Conservation (phyloP, 2,329 filamentous ascomycete genomes). For the Tricladium varicosporioides region DNA sequence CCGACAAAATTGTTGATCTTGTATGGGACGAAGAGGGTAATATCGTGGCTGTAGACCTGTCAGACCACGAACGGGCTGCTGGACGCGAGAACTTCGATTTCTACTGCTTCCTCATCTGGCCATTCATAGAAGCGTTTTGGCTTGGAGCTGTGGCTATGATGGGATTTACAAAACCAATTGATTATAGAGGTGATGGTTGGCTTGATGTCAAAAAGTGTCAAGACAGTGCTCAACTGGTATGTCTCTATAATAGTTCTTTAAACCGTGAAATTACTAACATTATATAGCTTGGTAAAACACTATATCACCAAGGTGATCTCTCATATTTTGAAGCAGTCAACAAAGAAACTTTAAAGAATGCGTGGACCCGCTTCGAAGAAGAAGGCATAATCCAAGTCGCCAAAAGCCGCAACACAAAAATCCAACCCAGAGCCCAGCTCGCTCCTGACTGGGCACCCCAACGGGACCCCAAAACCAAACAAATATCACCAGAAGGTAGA, state of each 20-base stretch:
- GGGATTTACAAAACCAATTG: slow-evolving; percentile 73
- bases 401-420: slow-evolving; percentile 62
- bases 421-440: slow-evolving; percentile 62
- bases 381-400: slow-evolving; percentile 82
- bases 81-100: slow-evolving; percentile 97
- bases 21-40: slow-evolving; percentile 53
- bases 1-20: slow-evolving; percentile 73
- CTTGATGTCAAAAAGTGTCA: slow-evolving; percentile 76
- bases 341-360: slow-evolving; percentile 95
- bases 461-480: slow-evolving; percentile 59
- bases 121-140: slow-evolving; percentile 94
- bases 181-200: slow-evolving; percentile 63
- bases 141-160: slow-evolving; percentile 84
- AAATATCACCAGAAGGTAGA: slow-evolving; percentile 66
- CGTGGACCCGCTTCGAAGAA: slow-evolving; percentile 82
- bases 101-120: slow-evolving; percentile 98
- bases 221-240: slow-evolving; percentile 75
- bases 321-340: slow-evolving; percentile 98
- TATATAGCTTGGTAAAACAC: slow-evolving; percentile 79
- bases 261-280: slow-evolving; percentile 23
- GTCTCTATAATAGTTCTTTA: slow-evolving; percentile 30
- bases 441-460: slow-evolving; percentile 72
- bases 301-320: slow-evolving; percentile 96
- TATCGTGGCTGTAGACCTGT: slow-evolving; percentile 70
- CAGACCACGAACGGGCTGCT: slow-evolving; percentile 69